Percentiles rank a stretch among this genome's conserved stretches.
These are phyloP conservation scores for Ceratocystiopsis brevicomis DNA, from an alignment of 2,329 filamentous ascomycete species.

Conservation along the genomic window DNA sequence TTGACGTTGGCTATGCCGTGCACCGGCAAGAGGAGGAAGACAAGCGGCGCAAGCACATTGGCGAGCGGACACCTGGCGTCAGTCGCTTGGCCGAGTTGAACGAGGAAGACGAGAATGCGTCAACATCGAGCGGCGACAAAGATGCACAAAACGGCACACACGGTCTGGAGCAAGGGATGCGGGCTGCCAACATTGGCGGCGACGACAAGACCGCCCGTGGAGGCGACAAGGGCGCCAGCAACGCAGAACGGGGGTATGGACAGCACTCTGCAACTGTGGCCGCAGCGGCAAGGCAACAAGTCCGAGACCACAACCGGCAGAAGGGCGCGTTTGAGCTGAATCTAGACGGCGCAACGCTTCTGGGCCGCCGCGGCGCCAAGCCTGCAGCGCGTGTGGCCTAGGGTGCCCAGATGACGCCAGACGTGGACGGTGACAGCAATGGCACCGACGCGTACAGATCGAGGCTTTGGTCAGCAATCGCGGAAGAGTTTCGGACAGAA, in stretches of 20 bases:
- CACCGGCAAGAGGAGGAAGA: conserved; percentile 91
- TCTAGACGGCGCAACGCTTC: conserved; percentile 72
- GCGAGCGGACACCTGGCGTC: conserved; percentile 44
- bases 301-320: conserved; percentile 44
- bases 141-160: conserved; percentile 25
- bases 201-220: conserved; percentile 44
- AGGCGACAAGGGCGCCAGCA: conserved; percentile 18
- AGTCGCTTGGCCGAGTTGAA: conserved; percentile 42
- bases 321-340: conserved; percentile 83
- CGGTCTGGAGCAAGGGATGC: conserved; percentile 71
- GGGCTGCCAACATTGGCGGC: conserved; percentile 55
- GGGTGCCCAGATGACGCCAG: conserved; percentile 1
- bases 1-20: conserved; percentile 95
- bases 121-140: conserved; percentile 15
- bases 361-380: conserved; percentile 50
- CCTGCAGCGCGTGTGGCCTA: conserved; percentile 25
- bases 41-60: conserved; percentile 73
- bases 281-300: conserved; percentile 65
- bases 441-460: too few species aligned
- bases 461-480: too few species aligned
- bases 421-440: too few species aligned
- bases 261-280: conserved; percentile 76
- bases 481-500: too few species aligned
- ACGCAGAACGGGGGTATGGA: conserved; percentile 52
- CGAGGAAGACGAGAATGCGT: conserved; percentile 44